Evolutionary conservation across 441 rosid species (phyloP).

Genomic region (Breynia disticha): DNA sequence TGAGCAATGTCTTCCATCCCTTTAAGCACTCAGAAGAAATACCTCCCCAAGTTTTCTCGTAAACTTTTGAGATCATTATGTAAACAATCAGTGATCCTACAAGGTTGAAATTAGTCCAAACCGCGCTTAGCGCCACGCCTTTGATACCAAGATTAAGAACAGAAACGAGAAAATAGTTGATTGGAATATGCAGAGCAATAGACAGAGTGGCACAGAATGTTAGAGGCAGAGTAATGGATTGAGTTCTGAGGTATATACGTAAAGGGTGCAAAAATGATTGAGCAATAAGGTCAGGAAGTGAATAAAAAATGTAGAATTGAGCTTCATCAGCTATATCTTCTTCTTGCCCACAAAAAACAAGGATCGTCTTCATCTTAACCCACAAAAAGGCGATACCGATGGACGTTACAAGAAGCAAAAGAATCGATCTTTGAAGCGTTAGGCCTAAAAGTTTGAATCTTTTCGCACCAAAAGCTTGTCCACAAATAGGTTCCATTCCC

Average conservation of each 20-base stretch:
- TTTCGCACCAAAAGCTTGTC: constrained; percentile 90
- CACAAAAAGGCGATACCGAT: constrained; percentile 55
- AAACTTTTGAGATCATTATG: constrained; percentile 40
- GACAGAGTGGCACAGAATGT: constrained; percentile 61
- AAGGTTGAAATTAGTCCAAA: constrained; percentile 67
- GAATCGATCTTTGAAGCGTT: constrained; percentile 58
- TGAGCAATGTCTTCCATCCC: constrained; percentile 54
- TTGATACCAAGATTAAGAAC: constrained; percentile 57
- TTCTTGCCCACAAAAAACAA: constrained; percentile 60
- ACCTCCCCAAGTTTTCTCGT: constrained; percentile 60
- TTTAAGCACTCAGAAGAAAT: constrained; percentile 44
- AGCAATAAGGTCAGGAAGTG: constrained; percentile 66
- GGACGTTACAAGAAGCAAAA: constrained; percentile 54
- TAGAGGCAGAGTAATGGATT: constrained; percentile 69
- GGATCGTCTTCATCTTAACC: constrained; percentile 65
- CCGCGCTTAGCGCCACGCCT: constrained; percentile 66
- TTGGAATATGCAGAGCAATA: constrained; percentile 61
- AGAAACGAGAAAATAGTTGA: constrained; percentile 49
- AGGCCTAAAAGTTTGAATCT: constrained; percentile 60
- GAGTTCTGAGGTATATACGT: constrained; percentile 71
- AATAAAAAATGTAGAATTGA: constrained; percentile 51
- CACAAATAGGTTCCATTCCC: constrained; percentile 96
- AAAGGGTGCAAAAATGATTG: constrained; percentile 70
- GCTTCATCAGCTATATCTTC: constrained; percentile 55
- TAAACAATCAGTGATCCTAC: constrained; percentile 52